phyloP scores from a whole-genome alignment of 1,139 yeast genomes.

The Suhomyces anneliseae region DNA sequence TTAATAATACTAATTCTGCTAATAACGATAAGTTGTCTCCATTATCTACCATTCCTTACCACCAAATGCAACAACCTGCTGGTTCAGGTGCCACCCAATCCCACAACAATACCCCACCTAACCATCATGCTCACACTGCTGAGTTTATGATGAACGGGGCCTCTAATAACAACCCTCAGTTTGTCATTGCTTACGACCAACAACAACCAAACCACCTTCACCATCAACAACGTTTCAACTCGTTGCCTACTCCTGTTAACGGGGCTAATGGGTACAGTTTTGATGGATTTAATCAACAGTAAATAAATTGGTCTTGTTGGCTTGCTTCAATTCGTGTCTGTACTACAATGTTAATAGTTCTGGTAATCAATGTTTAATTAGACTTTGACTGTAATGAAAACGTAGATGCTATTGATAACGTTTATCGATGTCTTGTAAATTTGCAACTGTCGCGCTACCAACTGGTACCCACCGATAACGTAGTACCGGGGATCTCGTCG shows the following conservation, averaged over 20 bases:
- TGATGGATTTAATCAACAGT: conserved; percentile 13
- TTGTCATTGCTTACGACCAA: conserved; percentile 18
- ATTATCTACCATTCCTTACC: conserved; percentile 23
- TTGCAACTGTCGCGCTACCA: no score
- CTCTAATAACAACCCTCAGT: conserved; percentile 12
- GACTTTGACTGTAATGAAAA: neutral
- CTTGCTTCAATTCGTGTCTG: neutral
- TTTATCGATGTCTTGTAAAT: no score
- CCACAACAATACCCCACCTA: conserved; percentile 10
- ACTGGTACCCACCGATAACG: no score
- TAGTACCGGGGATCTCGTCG: no score
- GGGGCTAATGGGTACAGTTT: conserved; percentile 18
- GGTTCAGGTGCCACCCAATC: conserved; percentile 14
- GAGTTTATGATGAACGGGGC: conserved; percentile 10
- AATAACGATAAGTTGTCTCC: conserved; percentile 31
- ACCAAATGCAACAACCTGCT: conserved; percentile 14
- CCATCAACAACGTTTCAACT: conserved; percentile 28
- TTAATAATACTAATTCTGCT: conserved; percentile 9
- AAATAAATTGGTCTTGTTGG: conserved; percentile 1
- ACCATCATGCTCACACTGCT: conserved; percentile 8
- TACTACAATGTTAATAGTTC: neutral
- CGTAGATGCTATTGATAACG: no score
- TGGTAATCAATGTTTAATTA: neutral
- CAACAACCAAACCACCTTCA: conserved; percentile 6
- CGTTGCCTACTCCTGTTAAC: conserved; percentile 30